Percentiles rank a stretch among this genome's conserved stretches.
These are phyloP conservation scores for Phytophthora syringae DNA, from an alignment of 352 stramenopile species.

Conservation along the genomic window DNA sequence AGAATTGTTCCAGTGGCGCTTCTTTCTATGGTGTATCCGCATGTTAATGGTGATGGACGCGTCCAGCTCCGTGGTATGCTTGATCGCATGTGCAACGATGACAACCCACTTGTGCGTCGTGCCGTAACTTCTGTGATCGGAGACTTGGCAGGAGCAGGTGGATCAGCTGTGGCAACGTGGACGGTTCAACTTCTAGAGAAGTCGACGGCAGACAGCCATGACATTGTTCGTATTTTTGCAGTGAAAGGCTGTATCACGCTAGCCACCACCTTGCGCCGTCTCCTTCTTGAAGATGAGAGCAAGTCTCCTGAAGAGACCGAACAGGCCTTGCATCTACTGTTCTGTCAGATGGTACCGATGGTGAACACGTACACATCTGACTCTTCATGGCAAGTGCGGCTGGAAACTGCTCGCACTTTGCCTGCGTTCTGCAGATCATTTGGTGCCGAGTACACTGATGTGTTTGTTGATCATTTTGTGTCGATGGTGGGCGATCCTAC, in stretches of 20 bases:
- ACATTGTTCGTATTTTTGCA: slow-evolving; percentile 89
- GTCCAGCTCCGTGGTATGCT: slow-evolving; percentile 89
- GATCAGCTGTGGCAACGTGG: slow-evolving; percentile 63
- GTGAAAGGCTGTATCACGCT: slow-evolving; percentile 86
- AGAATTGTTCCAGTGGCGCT: slow-evolving; percentile 85
- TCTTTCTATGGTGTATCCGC: slow-evolving; percentile 78
- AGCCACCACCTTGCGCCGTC: slow-evolving; percentile 60
- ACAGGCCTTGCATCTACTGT: slow-evolving; percentile 66
- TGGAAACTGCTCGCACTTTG: slow-evolving; percentile 78
- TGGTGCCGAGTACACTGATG: slow-evolving; percentile 78
- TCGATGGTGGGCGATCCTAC: slow-evolving; percentile 82
- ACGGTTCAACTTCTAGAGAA: slow-evolving; percentile 84
- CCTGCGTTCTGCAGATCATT: slow-evolving; percentile 81
- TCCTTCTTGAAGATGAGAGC: slow-evolving; percentile 51
- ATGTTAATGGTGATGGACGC: slow-evolving; percentile 68
- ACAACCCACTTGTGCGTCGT: slow-evolving; percentile 85
- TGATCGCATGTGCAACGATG: slow-evolving; percentile 87
- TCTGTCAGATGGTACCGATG: slow-evolving; percentile 86
- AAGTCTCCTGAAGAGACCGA: slow-evolving; percentile 35
- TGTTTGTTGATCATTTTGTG: slow-evolving; percentile 91
- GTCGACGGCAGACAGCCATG: slow-evolving; percentile 80
- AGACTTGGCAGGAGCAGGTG: slow-evolving; percentile 65
- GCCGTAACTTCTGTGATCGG: slow-evolving; percentile 87
- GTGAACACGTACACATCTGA: slow-evolving; percentile 90
- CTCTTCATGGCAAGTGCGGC: slow-evolving; percentile 87